A percentile compares a stretch with the other conserved stretches of the same genome.
These are phyloP conservation scores for Chimonanthus praecox DNA, from an alignment of 164 flowering plant species.

Conservation along the genomic window DNA sequence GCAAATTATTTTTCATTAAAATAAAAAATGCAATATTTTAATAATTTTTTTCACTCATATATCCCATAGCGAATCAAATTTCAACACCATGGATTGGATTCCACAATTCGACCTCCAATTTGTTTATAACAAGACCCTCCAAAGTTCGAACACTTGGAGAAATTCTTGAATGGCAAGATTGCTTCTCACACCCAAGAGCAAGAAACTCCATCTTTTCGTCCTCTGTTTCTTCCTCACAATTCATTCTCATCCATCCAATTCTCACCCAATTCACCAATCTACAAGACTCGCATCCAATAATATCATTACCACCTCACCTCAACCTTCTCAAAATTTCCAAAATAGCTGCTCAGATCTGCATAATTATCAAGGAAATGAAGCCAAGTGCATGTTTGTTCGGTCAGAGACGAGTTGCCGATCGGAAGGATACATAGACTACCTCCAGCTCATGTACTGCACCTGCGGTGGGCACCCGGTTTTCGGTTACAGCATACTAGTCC, in stretches of 20 bases:
- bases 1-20: too few species aligned
- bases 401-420: conserved; percentile 38
- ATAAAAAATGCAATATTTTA: too few species aligned
- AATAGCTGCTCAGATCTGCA: conserved; percentile 21
- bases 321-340: background rate
- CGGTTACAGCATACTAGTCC: conserved; percentile 30
- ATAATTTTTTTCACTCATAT: too few species aligned
- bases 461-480: conserved; percentile 30
- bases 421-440: conserved; percentile 56
- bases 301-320: background rate
- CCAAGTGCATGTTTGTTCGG: conserved; percentile 43
- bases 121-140: too few species aligned
- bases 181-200: background rate
- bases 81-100: too few species aligned
- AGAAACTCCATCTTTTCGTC: background rate
- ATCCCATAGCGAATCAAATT: too few species aligned
- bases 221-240: conserved; percentile 1
- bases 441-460: conserved; percentile 54
- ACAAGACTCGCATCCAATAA: background rate
- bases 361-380: conserved; percentile 17
- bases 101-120: too few species aligned
- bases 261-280: background rate
- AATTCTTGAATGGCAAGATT: background rate
- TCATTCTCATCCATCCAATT: background rate
- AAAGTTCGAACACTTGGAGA: background rate